phyloP scores from a whole-genome alignment of 371 early-diverging fungal genomes.

The Mucor racemosus region DNA sequence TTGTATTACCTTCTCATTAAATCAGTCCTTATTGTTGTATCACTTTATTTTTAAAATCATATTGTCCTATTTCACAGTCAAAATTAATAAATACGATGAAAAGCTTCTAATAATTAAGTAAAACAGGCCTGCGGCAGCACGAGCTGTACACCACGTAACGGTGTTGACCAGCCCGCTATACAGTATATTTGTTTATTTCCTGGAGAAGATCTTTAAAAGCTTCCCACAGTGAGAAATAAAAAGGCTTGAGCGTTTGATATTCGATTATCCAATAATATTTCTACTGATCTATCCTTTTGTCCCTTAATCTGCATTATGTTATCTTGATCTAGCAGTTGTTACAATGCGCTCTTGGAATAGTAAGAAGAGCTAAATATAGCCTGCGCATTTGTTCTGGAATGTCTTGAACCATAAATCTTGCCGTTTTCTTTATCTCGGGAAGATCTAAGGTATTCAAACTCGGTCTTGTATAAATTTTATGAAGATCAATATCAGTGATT shows the following conservation, averaged over 20 bases:
- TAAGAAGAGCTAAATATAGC: not conserved
- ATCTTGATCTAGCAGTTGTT: not conserved
- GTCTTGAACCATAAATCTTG: not conserved
- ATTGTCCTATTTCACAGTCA: no score
- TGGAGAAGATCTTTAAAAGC: not conserved
- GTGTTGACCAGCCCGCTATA: no score
- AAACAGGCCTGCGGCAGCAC: no score
- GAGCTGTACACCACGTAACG: no score
- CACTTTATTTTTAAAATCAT: no score
- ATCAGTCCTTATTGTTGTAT: not conserved
- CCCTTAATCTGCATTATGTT: not conserved
- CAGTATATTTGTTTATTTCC: not conserved
- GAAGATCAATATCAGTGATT: no score
- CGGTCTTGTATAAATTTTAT: not conserved
- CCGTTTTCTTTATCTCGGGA: slow-evolving; percentile 4
- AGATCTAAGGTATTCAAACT: slow-evolving; percentile 1
- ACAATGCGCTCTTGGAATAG: not conserved
- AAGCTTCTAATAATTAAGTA: no score
- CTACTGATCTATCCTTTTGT: not conserved
- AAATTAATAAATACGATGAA: no score
- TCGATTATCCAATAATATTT: not conserved
- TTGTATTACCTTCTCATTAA: not conserved
- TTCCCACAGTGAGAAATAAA: not conserved
- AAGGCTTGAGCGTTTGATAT: slow-evolving; percentile 1
- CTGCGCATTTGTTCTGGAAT: not conserved